These are phyloP conservation scores for Aureobasidium mangrovei DNA, from an alignment of 2,329 filamentous ascomycete genomes.

Conservation along the genomic window DNA sequence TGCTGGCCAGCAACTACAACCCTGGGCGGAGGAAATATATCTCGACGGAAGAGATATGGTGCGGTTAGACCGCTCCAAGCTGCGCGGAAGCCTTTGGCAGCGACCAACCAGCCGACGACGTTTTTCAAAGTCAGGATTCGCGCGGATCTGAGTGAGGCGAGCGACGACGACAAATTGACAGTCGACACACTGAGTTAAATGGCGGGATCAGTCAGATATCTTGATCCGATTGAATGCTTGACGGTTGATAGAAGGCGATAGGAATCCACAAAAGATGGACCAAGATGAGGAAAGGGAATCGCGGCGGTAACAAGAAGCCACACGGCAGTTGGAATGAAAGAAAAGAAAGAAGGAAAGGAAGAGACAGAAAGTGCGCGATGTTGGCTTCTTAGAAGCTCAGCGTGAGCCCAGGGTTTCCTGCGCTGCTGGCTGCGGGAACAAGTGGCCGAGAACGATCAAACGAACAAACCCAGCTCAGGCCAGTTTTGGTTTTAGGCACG, in stretches of 20 bases:
- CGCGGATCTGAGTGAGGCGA: background rate
- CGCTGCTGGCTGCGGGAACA: slow-evolving; percentile 13
- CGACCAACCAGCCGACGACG: slow-evolving; percentile 12
- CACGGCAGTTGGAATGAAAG: background rate
- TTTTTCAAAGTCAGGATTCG: background rate
- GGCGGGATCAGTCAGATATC: background rate
- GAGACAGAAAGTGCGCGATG: slow-evolving; percentile 11
- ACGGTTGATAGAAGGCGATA: background rate
- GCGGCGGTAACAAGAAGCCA: background rate
- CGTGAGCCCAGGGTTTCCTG: slow-evolving; percentile 13
- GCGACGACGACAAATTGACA: slow-evolving; percentile 3
- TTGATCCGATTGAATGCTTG: background rate
- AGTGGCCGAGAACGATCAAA: slow-evolving; percentile 16
- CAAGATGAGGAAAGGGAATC: background rate
- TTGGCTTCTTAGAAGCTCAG: slow-evolving; percentile 11
- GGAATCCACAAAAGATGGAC: background rate
- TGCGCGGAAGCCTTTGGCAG: slow-evolving; percentile 1
- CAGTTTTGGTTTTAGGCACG: slow-evolving; percentile 14
- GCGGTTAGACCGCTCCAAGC: slow-evolving; percentile 9
- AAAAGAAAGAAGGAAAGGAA: slow-evolving; percentile 5
- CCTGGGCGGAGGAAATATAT: background rate
- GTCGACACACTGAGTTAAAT: background rate
- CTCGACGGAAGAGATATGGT: background rate
- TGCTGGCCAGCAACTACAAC: background rate
- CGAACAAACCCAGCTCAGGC: slow-evolving; percentile 13